These are phyloP conservation scores for Microbotryomycetes sp. DNA, from an alignment of 1,284 basidiomycete species.

Conservation along the genomic window DNA sequence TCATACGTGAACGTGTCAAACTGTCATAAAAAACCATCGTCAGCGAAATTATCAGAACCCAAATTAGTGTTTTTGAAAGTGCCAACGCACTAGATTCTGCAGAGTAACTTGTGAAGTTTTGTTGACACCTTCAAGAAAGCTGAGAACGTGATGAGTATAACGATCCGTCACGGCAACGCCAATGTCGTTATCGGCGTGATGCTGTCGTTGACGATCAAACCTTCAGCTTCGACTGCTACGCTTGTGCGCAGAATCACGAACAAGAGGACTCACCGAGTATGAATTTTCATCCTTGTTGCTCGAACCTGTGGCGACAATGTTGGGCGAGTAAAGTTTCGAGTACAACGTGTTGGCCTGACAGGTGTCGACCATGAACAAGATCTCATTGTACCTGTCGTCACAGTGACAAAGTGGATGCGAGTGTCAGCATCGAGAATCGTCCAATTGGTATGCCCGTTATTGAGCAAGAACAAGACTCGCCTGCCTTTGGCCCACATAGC, in stretches of 20 bases:
- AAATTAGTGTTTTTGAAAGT: background rate
- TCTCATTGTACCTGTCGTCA: conserved; percentile 89
- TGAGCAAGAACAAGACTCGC: conserved; percentile 46
- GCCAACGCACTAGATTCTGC: conserved; percentile 72
- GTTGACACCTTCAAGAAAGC: conserved; percentile 86
- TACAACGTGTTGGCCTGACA: conserved; percentile 98
- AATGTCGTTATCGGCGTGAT: conserved; percentile 86
- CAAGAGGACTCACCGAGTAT: conserved; percentile 65
- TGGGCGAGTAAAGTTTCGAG: conserved; percentile 88
- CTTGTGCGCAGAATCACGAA: no score
- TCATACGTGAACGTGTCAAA: conserved; percentile 71
- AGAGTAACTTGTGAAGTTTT: conserved; percentile 78
- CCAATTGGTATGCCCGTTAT: no score
- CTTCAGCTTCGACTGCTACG: background rate
- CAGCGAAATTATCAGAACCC: conserved; percentile 5
- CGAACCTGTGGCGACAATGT: conserved; percentile 89
- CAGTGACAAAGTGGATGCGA: no score
- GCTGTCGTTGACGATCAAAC: conserved; percentile 48
- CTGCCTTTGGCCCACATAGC: conserved; percentile 97
- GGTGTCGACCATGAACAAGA: conserved; percentile 97
- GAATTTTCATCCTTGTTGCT: conserved; percentile 84
- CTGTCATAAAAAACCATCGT: conserved; percentile 45
- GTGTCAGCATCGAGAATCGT: no score
- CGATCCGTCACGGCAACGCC: conserved; percentile 94
- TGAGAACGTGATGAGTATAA: conserved; percentile 85